Base-by-base conservation (phyloP, 768 basidiomycete genomes). In the Amanita molliuscula region DNA sequence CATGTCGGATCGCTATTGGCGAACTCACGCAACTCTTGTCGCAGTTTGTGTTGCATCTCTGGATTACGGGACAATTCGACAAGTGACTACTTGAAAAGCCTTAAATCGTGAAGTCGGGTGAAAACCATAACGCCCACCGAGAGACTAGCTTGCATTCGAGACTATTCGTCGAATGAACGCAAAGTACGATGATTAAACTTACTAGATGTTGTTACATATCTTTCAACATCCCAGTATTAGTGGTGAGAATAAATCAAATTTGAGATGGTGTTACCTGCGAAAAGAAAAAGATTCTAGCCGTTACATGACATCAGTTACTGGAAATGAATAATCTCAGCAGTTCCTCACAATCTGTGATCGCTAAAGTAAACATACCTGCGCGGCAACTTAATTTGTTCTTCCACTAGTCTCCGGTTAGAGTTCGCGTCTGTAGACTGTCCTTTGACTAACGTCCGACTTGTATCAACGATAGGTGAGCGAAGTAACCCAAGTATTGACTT, bases 141-240 rank as follows among this genome's bases (percentile, higher is more conserved):
- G 23, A 11, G 10, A 34, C n/a, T 3, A 3, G 3, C 5, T 4
- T 34, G 3, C n/a, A n/a, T n/a, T n/a, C n/a, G n/a, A 34, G n/a
- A 34, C n/a, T 15, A 34, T 31, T 6, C 6, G 6, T 11, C 11
- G 29, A 38, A 8, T 28, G 23, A 6, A 8, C 3, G 26, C 21
- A 9, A 34, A 26, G 26, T 5, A 15, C 6, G n/a, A n/a, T n/a
- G n/a, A n/a, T n/a, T n/a, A n/a, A n/a, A 61, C 69, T 44, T 54
- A 73, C 72, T 69, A 0, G 73, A 72, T 2, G 77, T 78, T 3
- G 77, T 78, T 61, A 78, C 77, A 47, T 78, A 79, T 35, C 76
- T 75, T 64, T 55, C 46, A 34, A 34, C n/a, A 55, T 31, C 42
- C 37, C 41, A 36, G 53, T 28, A 44, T 46, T 26, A n/a, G 47